Conservation (phyloP, 208 protist genomes). For the Leishmania braziliensis region DNA sequence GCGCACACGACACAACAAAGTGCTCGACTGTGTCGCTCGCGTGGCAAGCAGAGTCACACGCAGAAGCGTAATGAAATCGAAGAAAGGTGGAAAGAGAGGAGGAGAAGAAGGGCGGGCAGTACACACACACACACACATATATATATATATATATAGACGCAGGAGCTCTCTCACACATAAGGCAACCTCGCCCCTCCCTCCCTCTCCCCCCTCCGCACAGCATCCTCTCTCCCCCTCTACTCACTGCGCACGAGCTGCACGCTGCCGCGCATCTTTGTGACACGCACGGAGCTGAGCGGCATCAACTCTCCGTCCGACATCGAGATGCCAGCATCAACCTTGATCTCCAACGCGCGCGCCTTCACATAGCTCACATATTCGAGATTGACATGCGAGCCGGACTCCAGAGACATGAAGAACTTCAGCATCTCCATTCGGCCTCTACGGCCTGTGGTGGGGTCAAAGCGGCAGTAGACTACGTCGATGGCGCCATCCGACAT, state of each 20-base stretch:
- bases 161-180: background rate
- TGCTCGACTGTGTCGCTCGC: background rate
- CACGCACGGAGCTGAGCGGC: slow-evolving; percentile 63
- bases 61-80: background rate
- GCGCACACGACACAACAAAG: background rate
- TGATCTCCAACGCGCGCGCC: slow-evolving; percentile 76
- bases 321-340: slow-evolving; percentile 62
- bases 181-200: background rate
- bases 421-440: slow-evolving; percentile 71
- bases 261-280: slow-evolving; percentile 60
- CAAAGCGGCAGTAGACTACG: slow-evolving; percentile 60
- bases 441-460: slow-evolving; percentile 26
- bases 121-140: background rate
- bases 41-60: background rate
- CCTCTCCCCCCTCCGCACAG: background rate
- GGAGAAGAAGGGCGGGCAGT: background rate
- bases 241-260: slow-evolving; percentile 66
- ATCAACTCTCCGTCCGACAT: slow-evolving; percentile 90
- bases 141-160: background rate
- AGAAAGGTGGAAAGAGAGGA: background rate
- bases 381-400: slow-evolving; percentile 65
- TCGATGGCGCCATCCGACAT: slow-evolving; percentile 84
- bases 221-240: slow-evolving; percentile 1
- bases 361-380: slow-evolving; percentile 82
- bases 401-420: slow-evolving; percentile 67